Evolutionary conservation across 225 moss, liverwort and hornwort species (phyloP).

Genomic region (Marchantia paleacea): DNA sequence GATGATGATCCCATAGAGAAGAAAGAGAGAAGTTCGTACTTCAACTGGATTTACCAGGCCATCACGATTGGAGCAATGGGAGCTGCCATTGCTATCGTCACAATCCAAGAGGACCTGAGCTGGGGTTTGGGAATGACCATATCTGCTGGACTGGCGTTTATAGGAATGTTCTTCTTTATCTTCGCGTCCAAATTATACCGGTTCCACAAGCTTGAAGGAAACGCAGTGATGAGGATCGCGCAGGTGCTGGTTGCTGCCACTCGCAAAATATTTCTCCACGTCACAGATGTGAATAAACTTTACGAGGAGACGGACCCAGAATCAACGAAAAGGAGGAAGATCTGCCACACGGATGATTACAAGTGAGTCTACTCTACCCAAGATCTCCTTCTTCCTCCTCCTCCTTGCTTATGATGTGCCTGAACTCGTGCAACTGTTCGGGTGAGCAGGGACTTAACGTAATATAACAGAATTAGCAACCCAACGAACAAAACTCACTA

Average conservation of each 20-base stretch:
- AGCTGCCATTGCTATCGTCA: slow-evolving; percentile 63
- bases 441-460: no score
- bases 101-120: slow-evolving; percentile 70
- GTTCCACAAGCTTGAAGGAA: slow-evolving; percentile 35
- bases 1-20: slow-evolving; percentile 60
- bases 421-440: no score
- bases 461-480: no score
- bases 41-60: slow-evolving; percentile 73
- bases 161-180: slow-evolving; percentile 55
- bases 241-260: slow-evolving; percentile 34
- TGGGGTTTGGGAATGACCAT: slow-evolving; percentile 73
- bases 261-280: slow-evolving; percentile 14
- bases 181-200: slow-evolving; percentile 61
- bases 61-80: slow-evolving; percentile 62
- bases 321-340: slow-evolving; percentile 22
- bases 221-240: slow-evolving; percentile 27
- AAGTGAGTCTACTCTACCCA: slow-evolving; percentile 7
- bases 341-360: slow-evolving; percentile 24
- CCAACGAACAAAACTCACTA: no score
- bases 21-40: slow-evolving; percentile 58
- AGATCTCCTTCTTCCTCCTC: not conserved
- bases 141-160: slow-evolving; percentile 53
- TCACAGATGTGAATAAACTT: slow-evolving; percentile 8
- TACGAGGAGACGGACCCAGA: slow-evolving; percentile 20
- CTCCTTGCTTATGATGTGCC: not conserved